Evolutionary conservation across 129 eudicot species (phyloP), one percentile per base, ranked within the genome.

Genomic region (Heracleum sosnowskyi): DNA sequence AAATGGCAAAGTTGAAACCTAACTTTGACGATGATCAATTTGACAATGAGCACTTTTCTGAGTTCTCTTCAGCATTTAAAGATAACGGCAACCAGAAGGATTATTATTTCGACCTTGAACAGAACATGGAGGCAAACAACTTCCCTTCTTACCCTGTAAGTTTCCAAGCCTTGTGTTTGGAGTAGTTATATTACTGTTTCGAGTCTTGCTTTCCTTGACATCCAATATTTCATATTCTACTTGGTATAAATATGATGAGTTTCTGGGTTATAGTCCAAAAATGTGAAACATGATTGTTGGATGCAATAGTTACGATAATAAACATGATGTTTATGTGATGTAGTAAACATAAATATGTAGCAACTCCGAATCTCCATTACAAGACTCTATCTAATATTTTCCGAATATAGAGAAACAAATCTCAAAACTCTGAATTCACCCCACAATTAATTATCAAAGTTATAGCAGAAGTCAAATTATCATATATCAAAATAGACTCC

Each of bases 1-100:
- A 88, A 78, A 81, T 94, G 82, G 92, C 92, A 10, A 94, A 91
- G 79, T 78, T 76, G 51, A 96, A 94, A 36, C 90, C 92, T 11
- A 80, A 79, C 33, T 10, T 9, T 60, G 75, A 71, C 66, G 86
- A 78, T 82, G 83, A 76, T 77, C 74, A 84, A 35, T 82, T 66
- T 40, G 85, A 77, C 20, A 8, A 77, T 11, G 82, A 89, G 81
- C 84, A 84, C 63, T 69, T 74, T 62, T 69, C 62, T 53, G 87
- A 69, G 46, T 60, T 79, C n/a, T 22, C 85, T 3, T 40, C 45
- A 41, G 63, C 73, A 73, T 76, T 84, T 42, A 76, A 81, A 66
- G 76, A 83, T 42, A 69, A 77, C 79, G 74, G 44, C 63, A 83
- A 12, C 44, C 71, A 39, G 46, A 17, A 49, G 26, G 82, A 81